Base-by-base conservation (phyloP, 2,329 filamentous ascomycete species). In the Niveomyces coronatus region DNA sequence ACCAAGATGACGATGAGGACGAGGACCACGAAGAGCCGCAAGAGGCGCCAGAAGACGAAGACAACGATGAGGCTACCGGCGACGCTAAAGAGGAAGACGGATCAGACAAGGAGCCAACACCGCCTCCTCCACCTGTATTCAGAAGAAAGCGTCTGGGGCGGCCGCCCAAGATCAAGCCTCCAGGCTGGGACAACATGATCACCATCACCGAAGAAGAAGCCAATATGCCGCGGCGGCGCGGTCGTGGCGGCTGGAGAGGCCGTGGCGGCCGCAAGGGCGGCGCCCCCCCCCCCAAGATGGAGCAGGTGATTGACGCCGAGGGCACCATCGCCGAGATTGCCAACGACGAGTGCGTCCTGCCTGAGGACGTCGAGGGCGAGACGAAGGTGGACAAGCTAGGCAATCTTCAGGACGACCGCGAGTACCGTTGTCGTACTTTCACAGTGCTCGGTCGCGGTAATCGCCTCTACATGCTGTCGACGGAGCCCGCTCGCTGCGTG, bases 391-490 rank as follows among this genome's bases (percentile, higher is more conserved):
- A 95, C 63, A 89, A 89, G 64, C 62, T 82, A 50, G 91, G 91
- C 20, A 78, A 85, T 51, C 72, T 98, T 3, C 71, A 79, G 45
- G 91, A 77, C 19, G 88, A 82, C 4, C 77, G 91, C 49, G 86
- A 96, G 53, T 98, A 98, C 59, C 81, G 91, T 19, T 94, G 94
- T 54, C 83, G 91, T 44, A 94, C 89, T 2, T 98, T 98, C 59
- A 94, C 83, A 7, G 83, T 98, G 46, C 71, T 78, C 14, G 87
- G 85, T 39, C 78, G 88, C 47, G 87, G 83, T 26, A 75, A 89
- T 35, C 71, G 88, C 40, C 76, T 94, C 9, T 98, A 98, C 74
- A 98, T 98, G 91, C 65, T 98, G 61, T 96, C 91, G 3, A 98
- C 91, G 4, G 91, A 98, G 56, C 93, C 91, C 5, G 91, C 91